Evolutionary conservation across 2,329 filamentous ascomycete genomes (phyloP).

Genomic region (Sclerotiophoma versabilis): DNA sequence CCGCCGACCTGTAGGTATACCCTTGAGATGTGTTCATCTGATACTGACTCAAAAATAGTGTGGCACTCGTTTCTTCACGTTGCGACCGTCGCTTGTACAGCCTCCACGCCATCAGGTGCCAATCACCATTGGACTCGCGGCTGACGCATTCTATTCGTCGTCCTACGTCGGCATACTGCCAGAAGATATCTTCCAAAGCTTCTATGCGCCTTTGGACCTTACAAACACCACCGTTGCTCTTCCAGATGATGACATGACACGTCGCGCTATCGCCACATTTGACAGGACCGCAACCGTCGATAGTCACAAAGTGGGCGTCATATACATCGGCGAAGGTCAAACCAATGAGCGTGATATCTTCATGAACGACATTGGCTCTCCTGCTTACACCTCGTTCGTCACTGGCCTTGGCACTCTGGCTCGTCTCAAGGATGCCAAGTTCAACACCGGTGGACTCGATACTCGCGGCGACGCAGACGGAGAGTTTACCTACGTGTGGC

Average conservation of each 20-base stretch:
- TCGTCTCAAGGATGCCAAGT: constrained; percentile 78
- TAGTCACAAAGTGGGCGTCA: constrained; percentile 92
- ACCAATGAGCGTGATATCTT: constrained; percentile 83
- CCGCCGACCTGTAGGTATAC: constrained; percentile 73
- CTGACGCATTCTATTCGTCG: constrained; percentile 53
- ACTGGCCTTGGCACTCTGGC: constrained; percentile 82
- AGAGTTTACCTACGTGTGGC: constrained; percentile 90
- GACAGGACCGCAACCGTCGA: constrained; percentile 90
- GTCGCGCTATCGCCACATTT: constrained; percentile 79
- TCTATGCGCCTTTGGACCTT: constrained; percentile 63
- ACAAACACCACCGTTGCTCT: constrained; percentile 73
- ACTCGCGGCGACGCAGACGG: constrained; percentile 79
- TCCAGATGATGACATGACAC: constrained; percentile 72
- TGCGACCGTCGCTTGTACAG: constrained; percentile 46
- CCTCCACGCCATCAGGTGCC: constrained; percentile 53
- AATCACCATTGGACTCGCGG: constrained; percentile 48
- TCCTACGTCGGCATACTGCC: constrained; percentile 71
- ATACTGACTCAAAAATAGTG: constrained; percentile 37
- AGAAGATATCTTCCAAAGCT: constrained; percentile 74
- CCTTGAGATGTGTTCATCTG: constrained; percentile 26
- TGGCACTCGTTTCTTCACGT: constrained; percentile 52
- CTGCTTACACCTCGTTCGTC: constrained; percentile 87
- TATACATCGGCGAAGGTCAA: constrained; percentile 91
- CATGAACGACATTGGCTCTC: constrained; percentile 83
- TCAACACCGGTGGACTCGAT: constrained; percentile 94